Percentiles rank a stretch among this genome's conserved stretches.
Conservation (phyloP, 1,139 yeast genomes). For the Arxiozyma slooffiae region DNA sequence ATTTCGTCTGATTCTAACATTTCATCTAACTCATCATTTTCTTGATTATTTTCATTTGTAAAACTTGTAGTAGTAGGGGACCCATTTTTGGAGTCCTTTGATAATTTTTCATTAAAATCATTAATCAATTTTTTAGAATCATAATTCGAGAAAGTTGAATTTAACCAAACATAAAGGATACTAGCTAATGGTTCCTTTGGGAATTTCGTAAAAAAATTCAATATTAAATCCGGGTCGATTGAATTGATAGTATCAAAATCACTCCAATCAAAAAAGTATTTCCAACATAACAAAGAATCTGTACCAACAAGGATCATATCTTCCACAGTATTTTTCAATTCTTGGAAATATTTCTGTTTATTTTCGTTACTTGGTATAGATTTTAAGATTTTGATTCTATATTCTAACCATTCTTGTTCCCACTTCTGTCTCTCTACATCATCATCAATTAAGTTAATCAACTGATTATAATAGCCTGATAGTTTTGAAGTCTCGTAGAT, state of each 20-base stretch:
- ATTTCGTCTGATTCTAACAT: slow-evolving; percentile 17
- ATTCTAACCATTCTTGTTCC: slow-evolving; percentile 53
- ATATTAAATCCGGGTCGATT: slow-evolving; percentile 41
- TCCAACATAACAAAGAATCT: slow-evolving; percentile 61
- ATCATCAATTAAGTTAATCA: slow-evolving; percentile 53
- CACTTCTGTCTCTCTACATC: slow-evolving; percentile 48
- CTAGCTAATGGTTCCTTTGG: slow-evolving; percentile 56
- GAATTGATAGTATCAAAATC: slow-evolving; percentile 47
- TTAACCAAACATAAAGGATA: slow-evolving; percentile 47
- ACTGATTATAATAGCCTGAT: slow-evolving; percentile 43
- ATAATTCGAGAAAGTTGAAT: slow-evolving; percentile 55
- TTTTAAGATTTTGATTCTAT: slow-evolving; percentile 45
- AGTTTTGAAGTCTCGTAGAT: slow-evolving; percentile 43
- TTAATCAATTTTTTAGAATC: slow-evolving; percentile 22
- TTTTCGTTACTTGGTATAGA: slow-evolving; percentile 36
- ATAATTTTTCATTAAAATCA: slow-evolving; percentile 9
- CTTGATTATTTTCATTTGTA: slow-evolving; percentile 21
- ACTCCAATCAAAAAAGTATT: slow-evolving; percentile 62
- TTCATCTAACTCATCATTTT: slow-evolving; percentile 23
- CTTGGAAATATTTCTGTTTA: slow-evolving; percentile 35
- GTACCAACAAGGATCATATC: slow-evolving; percentile 66
- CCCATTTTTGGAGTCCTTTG: slow-evolving; percentile 18
- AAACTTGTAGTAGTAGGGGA: slow-evolving; percentile 4
- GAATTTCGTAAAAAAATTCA: slow-evolving; percentile 46
- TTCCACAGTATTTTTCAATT: slow-evolving; percentile 49